A percentile compares a stretch with the other conserved stretches of the same genome.
These are phyloP conservation scores for Gillenia trifoliata DNA, from an alignment of 306 rosid genomes.

Conservation along the genomic window DNA sequence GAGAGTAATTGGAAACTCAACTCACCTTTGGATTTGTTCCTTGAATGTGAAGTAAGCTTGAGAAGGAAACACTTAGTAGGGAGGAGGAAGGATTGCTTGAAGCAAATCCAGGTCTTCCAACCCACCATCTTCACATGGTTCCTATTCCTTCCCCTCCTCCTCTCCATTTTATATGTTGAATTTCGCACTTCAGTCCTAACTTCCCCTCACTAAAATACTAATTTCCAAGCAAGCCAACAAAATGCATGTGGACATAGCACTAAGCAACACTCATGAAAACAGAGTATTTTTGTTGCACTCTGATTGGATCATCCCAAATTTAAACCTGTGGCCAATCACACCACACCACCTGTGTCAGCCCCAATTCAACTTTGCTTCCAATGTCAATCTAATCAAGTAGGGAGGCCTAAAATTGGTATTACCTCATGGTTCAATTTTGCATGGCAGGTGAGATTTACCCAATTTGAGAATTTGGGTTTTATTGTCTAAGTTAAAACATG, in stretches of 20 bases:
- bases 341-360: neutral
- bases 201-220: conserved; percentile 20
- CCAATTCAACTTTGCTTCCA: neutral
- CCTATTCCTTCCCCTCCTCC: conserved; percentile 12
- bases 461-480: neutral
- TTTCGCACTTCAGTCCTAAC: conserved; percentile 2
- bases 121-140: conserved; percentile 40
- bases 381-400: neutral
- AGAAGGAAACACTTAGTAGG: conserved; percentile 43
- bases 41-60: conserved; percentile 39
- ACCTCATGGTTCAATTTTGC: neutral
- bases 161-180: conserved; percentile 39
- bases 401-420: neutral
- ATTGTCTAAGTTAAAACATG: neutral
- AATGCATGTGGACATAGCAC: conserved; percentile 36
- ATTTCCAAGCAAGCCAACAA: conserved; percentile 30
- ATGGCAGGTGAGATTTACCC: neutral
- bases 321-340: neutral
- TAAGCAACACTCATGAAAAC: conserved; percentile 51
- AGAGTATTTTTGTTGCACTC: conserved; percentile 22
- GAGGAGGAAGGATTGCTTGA: conserved; percentile 45
- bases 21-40: conserved; percentile 47
- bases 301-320: conserved; percentile 13
- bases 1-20: neutral
- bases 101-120: conserved; percentile 43